These are phyloP conservation scores for Penicillium canariense DNA, from an alignment of 495 filamentous ascomycete species.

Conservation along the genomic window DNA sequence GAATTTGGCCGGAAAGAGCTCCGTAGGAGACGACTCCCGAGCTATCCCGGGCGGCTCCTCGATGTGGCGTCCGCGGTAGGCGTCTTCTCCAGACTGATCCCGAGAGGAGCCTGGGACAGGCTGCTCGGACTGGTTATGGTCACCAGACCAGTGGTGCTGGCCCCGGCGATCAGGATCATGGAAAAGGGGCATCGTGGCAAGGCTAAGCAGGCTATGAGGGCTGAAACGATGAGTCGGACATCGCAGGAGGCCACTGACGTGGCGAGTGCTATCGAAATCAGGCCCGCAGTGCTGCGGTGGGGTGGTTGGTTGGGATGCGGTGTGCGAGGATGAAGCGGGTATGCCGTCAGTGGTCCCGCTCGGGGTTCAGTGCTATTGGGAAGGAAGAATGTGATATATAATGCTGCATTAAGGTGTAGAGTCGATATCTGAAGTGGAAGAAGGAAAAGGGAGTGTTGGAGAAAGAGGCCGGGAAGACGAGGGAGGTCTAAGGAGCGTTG, in stretches of 20 bases:
- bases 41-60: constrained; percentile 3
- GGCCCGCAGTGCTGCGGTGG: constrained; percentile 20
- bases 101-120: constrained; percentile 16
- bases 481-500: constrained; percentile 5
- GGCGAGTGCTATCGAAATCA: constrained; percentile 19
- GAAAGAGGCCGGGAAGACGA: constrained; percentile 10
- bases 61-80: constrained; percentile 1
- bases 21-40: constrained; percentile 4
- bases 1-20: constrained; percentile 16
- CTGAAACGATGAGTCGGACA: constrained; percentile 16
- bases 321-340: constrained; percentile 22
- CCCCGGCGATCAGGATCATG: constrained; percentile 38
- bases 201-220: constrained; percentile 14
- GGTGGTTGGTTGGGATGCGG: constrained; percentile 24
- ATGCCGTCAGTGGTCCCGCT: constrained; percentile 9
- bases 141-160: constrained; percentile 31
- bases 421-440: neutral
- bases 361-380: constrained; percentile 15
- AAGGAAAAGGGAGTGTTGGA: constrained; percentile 8
- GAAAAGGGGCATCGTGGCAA: constrained; percentile 42
- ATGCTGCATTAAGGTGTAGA: constrained; percentile 6
- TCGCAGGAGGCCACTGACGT: constrained; percentile 23
- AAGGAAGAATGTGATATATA: constrained; percentile 14
- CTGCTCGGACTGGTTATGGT: constrained; percentile 20
- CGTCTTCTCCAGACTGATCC: constrained; percentile 9